Percentiles rank a stretch among this genome's conserved stretches.
These are phyloP conservation scores for Pichia pseudocactophila DNA, from an alignment of 805 yeast genomes.

Conservation along the genomic window DNA sequence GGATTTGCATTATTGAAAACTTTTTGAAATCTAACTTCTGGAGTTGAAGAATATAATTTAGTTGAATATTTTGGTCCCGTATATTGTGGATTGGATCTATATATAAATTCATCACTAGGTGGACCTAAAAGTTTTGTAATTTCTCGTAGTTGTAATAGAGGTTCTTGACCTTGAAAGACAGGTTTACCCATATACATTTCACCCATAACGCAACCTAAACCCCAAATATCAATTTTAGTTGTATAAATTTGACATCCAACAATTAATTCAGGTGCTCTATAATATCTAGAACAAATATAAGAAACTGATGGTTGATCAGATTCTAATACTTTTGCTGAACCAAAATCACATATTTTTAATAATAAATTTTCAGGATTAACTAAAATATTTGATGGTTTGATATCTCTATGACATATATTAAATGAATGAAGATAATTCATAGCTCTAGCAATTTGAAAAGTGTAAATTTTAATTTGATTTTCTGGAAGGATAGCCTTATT, in stretches of 20 bases:
- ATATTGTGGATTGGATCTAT: slow-evolving; percentile 65
- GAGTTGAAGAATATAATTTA: slow-evolving; percentile 32
- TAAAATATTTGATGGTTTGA: slow-evolving; percentile 73
- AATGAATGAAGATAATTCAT: slow-evolving; percentile 76
- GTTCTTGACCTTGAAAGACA: slow-evolving; percentile 90
- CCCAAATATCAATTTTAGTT: slow-evolving; percentile 95
- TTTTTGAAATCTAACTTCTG: slow-evolving; percentile 38
- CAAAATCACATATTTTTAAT: slow-evolving; percentile 77
- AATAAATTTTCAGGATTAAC: slow-evolving; percentile 62
- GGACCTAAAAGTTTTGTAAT: slow-evolving; percentile 87
- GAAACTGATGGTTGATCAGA: slow-evolving; percentile 82
- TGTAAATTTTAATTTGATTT: slow-evolving; percentile 66
- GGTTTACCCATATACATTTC: slow-evolving; percentile 91
- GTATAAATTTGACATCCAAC: slow-evolving; percentile 84
- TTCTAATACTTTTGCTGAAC: slow-evolving; percentile 74
- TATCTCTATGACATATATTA: slow-evolving; percentile 77
- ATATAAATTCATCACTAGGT: slow-evolving; percentile 64
- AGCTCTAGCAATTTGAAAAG: slow-evolving; percentile 74
- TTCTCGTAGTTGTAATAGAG: slow-evolving; percentile 80
- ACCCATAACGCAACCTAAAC: slow-evolving; percentile 92
- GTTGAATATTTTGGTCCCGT: slow-evolving; percentile 66
- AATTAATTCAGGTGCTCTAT: slow-evolving; percentile 92
- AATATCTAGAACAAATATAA: slow-evolving; percentile 91
- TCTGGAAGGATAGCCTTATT: slow-evolving; percentile 56
- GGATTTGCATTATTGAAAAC: slow-evolving; percentile 72